Base-by-base conservation (phyloP, 148 eudicot genomes). In the Silene latifolia region DNA sequence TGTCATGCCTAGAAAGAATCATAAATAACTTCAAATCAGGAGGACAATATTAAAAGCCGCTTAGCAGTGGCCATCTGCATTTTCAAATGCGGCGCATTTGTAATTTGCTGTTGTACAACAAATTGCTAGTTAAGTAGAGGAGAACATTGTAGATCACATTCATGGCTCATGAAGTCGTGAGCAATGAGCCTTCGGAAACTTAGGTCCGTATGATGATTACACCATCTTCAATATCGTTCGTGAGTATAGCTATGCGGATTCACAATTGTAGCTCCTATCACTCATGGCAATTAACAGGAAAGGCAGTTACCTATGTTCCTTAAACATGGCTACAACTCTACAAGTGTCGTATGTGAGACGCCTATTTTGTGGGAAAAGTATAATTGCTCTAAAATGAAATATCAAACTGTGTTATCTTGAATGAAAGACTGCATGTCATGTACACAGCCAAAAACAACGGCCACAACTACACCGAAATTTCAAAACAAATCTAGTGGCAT, bases 1-100 rank as follows among this genome's bases (percentile, higher is more conserved):
- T 92, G 46, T 86, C 88, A 77, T 89, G 47, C 82, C 99, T 95
- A 85, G 73, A 76, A 78, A 72, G 63, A 20, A 65, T 46, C n/a
- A 71, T 25, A 76, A 27, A 67, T 11, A 63, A 71, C 58, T 21
- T 32, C 27, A 61, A 21, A 60, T 71, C 23, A 32, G 67, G 39
- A 74, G 1, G 29, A 46, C 6, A 32, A 5, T 63, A 10, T 17
- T 20, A 63, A 27, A 14, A 46, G 63, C 24, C 1, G 8, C 39
- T 58, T 23, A 23, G 10, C 60, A 18, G 19, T 17, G 44, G 42
- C 14, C 12, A 25, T 44, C 42, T 70, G 18, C 44, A 77, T 5
- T 47, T 24, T 67, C 7, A 24, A 35, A 66, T n/a, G 44, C 6
- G 20, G 4, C 1, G 8, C 47, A 17, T 15, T 12, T 48, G 54